Base-by-base conservation (phyloP, 306 rosid genomes). In the Glycine tomentella region DNA sequence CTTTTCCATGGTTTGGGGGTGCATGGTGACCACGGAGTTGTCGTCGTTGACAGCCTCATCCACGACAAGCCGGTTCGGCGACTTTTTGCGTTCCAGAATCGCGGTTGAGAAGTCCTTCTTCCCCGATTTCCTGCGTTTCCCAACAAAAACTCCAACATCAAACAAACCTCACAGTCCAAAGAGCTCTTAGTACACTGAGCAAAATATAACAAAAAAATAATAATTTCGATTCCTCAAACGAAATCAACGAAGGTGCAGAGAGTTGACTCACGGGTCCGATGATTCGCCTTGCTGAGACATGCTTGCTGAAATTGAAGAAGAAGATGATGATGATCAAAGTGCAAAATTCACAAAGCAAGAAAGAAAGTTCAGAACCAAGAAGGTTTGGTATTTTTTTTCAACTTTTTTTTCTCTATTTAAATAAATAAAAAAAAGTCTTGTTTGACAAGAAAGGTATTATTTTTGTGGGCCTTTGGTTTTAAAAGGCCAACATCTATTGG, bases 31-130 rank as follows among this genome's bases (percentile, higher is more conserved):
- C 9, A 86, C 85, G 5, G 91, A 88, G 84, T 88, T 88, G 50
- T 88, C 91, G 6, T 88, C 89, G 84, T 86, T 86, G 55, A 86
- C 65, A 15, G 89, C 90, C 34, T 88, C 91, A 14, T 86, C 91
- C 0, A 88, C 89, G 9, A 88, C 81, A 1, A 88, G 87, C 1
- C 89, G 67, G 72, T 88, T 86, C 7, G 91, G 91, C 2, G 91
- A 86, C 79, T 88, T 88, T 73, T 88, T 88, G 16, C 91, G 85
- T 85, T 88, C 89, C 69, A 88, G 69, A 83, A 88, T 88, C 42
- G 89, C 91, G 50, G 91, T 88, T 7, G 88, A 86, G 75, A 50
- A 88, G 81, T 88, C 91, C 78, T 86, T 88, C 88, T 86, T 88
- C 59, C 74, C 84, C 57, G 80, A 76, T 80, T 82, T 83, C 81